Evolutionary conservation across 257 asterid species (phyloP), one percentile per base, ranked within the genome.

Genomic region (Fraxinus anomala): DNA sequence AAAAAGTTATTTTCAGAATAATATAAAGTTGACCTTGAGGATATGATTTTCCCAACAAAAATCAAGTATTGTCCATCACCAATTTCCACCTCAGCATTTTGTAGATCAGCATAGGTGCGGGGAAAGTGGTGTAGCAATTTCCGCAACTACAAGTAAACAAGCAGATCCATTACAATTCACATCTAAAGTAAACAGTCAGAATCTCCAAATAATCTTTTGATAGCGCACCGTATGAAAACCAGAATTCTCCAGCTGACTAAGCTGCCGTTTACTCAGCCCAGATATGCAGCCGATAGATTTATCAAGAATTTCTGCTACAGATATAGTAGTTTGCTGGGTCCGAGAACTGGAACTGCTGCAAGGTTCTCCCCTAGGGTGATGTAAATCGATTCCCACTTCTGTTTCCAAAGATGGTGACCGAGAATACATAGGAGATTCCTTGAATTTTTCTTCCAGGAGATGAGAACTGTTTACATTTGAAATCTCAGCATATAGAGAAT

Each of bases 101-200:
- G 97, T 72, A 93, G 85, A 88, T 93, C 97, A 75, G 90, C 99
- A 86, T 95, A 95, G 23, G 97, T 89, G 81, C 99, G 97, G 77
- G 99, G 98, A 87, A 93, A 95, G 84, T 93, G 98, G 81, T 87
- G 94, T 76, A 95, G 90, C 84, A 95, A 86, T 85, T 93, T 95
- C 88, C 98, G 88, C 80, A 92, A 80, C 99, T 95, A 82, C 89
- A 89, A 70, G 82, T 61, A 84, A 65, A 84, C 61, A 83, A 81
- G 74, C 74, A 65, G 79, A 73, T 79, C 31, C 81, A 82, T 92
- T 83, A 84, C 75, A 47, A 73, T 51, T 73, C 65, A 81, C 65
- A 72, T 77, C 44, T 51, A 69, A 80, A 74, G 67, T 67, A 31
- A 73, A 59, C 72, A 37, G 79, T 28, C 77, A 49, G 42, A 28